Percentiles rank a stretch among this genome's conserved stretches.
phyloP scores from a whole-genome alignment of 495 filamentous ascomycete species.

The Xylona heveae region DNA sequence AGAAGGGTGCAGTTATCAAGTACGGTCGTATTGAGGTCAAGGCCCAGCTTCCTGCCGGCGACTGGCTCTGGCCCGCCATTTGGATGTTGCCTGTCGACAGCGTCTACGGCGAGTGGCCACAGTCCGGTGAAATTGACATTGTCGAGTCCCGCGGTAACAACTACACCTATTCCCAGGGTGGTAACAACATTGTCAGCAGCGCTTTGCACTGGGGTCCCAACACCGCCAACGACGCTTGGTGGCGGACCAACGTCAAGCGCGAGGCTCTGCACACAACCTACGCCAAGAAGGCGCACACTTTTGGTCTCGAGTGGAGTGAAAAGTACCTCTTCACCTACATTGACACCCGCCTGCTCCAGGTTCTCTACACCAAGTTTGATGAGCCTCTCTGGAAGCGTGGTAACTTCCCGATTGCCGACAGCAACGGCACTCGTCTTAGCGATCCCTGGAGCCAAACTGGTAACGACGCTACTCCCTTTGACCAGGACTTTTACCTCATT shows the following conservation, averaged over 20 bases:
- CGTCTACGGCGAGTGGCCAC: slow-evolving; percentile 58
- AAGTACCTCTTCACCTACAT: slow-evolving; percentile 80
- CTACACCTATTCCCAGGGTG: slow-evolving; percentile 47
- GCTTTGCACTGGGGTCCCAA: slow-evolving; percentile 65
- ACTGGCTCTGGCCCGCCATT: slow-evolving; percentile 84
- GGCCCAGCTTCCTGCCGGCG: slow-evolving; percentile 50
- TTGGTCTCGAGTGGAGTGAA: slow-evolving; percentile 67
- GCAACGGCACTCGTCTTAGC: slow-evolving; percentile 44
- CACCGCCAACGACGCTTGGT: slow-evolving; percentile 41
- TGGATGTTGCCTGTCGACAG: slow-evolving; percentile 69
- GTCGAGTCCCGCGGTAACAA: slow-evolving; percentile 63
- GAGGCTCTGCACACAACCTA: slow-evolving; percentile 59
- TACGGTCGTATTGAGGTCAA: slow-evolving; percentile 67
- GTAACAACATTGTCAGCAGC: slow-evolving; percentile 65
- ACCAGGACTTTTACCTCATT: slow-evolving; percentile 63
- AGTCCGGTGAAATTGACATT: slow-evolving; percentile 75
- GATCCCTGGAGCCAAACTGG: slow-evolving; percentile 50
- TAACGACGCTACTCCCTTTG: slow-evolving; percentile 47
- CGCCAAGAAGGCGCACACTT: slow-evolving; percentile 43
- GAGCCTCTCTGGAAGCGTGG: slow-evolving; percentile 49
- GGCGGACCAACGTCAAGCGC: slow-evolving; percentile 57
- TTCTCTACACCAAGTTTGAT: slow-evolving; percentile 60
- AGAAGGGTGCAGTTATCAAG: slow-evolving; percentile 43
- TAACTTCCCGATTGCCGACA: slow-evolving; percentile 42
- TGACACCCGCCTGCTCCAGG: slow-evolving; percentile 56